These are phyloP conservation scores for Voacanga thouarsii DNA, from an alignment of 257 asterid species.

Conservation along the genomic window DNA sequence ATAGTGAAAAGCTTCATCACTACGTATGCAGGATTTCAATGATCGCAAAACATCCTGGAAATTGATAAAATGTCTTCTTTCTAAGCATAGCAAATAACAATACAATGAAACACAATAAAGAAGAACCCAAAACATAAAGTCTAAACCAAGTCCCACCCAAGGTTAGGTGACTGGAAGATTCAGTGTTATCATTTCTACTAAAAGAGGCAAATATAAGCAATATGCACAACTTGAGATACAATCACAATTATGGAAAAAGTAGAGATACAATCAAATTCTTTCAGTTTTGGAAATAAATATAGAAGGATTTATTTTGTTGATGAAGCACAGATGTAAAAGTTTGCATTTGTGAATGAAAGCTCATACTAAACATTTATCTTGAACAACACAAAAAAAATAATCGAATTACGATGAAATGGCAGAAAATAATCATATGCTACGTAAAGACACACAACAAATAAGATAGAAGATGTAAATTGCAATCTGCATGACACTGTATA, in stretches of 20 bases:
- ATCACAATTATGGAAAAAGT: background rate
- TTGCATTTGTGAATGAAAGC: background rate
- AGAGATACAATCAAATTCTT: background rate
- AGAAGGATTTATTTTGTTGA: background rate
- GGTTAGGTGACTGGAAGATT: background rate
- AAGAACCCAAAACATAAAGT: too few species aligned
- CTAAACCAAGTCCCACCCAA: background rate
- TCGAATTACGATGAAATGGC: background rate
- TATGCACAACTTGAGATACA: too few species aligned
- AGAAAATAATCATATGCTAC: background rate
- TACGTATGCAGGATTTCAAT: constrained; percentile 56
- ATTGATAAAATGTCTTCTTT: constrained; percentile 13
- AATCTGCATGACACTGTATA: background rate
- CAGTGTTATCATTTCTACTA: background rate
- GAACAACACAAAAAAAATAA: background rate
- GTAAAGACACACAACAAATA: background rate
- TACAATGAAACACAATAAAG: too few species aligned
- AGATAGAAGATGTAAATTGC: background rate
- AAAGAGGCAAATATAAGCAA: background rate
- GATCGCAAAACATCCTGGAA: constrained; percentile 75
- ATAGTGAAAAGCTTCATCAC: constrained; percentile 73
- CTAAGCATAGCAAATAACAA: background rate
- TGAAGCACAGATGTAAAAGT: background rate
- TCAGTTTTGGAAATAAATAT: background rate
- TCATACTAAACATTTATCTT: background rate